Evolutionary conservation across 2,329 filamentous ascomycete genomes (phyloP).

Genomic region (Venturia aucupariae): DNA sequence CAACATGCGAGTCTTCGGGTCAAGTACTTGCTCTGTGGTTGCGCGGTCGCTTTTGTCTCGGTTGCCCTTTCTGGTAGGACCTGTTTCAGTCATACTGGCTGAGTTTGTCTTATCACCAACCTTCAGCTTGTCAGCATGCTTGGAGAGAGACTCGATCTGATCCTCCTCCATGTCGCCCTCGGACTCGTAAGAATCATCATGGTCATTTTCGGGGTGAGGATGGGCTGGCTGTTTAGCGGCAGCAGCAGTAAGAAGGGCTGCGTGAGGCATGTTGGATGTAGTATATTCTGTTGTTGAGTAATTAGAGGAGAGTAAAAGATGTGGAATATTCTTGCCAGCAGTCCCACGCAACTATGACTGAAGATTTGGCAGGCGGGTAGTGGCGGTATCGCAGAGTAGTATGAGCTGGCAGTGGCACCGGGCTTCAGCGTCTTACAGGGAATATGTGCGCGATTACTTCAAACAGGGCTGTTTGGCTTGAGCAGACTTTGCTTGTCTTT

Average conservation of each 20-base stretch:
- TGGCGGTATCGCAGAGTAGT: no score
- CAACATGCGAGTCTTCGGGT: slow-evolving; percentile 91
- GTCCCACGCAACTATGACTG: no score
- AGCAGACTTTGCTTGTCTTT: no score
- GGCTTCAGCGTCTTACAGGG: not conserved
- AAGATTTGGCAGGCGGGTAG: no score
- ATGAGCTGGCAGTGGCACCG: no score
- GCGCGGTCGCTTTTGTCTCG: slow-evolving; percentile 90
- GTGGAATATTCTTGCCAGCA: no score
- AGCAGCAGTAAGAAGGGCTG: slow-evolving; percentile 6
- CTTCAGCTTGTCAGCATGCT: slow-evolving; percentile 77
- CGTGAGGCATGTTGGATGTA: slow-evolving; percentile 10
- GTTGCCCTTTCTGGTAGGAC: slow-evolving; percentile 28
- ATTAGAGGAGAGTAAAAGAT: not conserved
- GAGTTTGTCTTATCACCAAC: slow-evolving; percentile 46
- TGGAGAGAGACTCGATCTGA: slow-evolving; percentile 73
- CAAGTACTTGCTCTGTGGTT: slow-evolving; percentile 88
- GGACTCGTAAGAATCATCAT: not conserved
- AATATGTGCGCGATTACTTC: not conserved
- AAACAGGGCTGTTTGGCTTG: not conserved
- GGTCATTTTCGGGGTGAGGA: not conserved
- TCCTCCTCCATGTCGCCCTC: slow-evolving; percentile 47
- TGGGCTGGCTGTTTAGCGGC: not conserved
- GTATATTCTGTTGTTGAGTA: not conserved
- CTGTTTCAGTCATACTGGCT: slow-evolving; percentile 16